phyloP scores from a whole-genome alignment of 768 basidiomycete genomes.

The Tylopilus sp. region DNA sequence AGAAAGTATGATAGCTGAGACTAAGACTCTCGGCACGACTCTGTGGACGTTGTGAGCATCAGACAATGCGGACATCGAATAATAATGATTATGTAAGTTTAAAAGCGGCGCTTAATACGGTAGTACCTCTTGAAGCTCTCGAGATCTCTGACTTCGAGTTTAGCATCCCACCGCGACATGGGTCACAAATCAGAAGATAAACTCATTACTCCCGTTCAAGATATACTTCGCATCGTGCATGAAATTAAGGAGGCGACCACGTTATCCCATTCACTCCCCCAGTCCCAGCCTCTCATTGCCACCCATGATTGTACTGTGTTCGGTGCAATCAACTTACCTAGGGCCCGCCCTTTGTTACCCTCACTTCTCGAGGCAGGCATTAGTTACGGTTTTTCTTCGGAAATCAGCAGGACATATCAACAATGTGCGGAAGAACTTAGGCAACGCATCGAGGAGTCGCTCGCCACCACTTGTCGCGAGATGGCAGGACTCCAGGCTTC shows the following conservation, averaged over 20 bases:
- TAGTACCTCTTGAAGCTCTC: too few species aligned
- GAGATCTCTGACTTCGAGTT: too few species aligned
- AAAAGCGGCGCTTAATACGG: too few species aligned
- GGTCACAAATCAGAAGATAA: not conserved
- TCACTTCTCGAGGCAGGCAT: not conserved
- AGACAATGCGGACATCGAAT: constrained; percentile 17
- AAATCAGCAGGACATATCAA: not conserved
- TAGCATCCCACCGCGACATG: too few species aligned
- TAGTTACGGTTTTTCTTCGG: not conserved
- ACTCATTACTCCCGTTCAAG: not conserved
- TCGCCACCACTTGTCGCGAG: not conserved
- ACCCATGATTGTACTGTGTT: not conserved
- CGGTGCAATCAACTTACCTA: not conserved
- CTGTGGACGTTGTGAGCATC: too few species aligned
- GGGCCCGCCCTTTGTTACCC: not conserved
- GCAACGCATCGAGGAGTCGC: not conserved
- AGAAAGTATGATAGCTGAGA: too few species aligned
- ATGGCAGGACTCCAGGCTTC: not conserved
- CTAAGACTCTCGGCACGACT: too few species aligned
- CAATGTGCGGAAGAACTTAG: not conserved
- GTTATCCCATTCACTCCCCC: accelerated
- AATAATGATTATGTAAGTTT: not conserved
- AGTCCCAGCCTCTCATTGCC: not conserved
- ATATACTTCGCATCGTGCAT: not conserved
- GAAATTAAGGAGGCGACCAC: not conserved